Evolutionary conservation across 2,329 filamentous ascomycete genomes (phyloP).

Genomic region (Pyricularia sp.): DNA sequence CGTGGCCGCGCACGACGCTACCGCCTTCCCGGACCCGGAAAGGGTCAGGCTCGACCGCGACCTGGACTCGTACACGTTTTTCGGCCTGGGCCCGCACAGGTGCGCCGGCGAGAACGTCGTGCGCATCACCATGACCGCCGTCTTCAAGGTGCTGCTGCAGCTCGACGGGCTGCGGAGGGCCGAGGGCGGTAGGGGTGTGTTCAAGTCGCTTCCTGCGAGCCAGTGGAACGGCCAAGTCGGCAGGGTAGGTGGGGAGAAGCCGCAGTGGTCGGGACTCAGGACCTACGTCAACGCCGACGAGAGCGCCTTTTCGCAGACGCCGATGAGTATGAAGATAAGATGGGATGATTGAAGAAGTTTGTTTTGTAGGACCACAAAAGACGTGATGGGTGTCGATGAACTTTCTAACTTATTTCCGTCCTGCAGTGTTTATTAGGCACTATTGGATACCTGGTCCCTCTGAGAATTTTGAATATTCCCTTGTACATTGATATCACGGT

Average conservation of each 20-base stretch:
- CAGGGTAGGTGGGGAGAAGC: neutral
- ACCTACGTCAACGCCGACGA: constrained; percentile 16
- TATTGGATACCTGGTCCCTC: no score
- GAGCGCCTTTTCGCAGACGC: constrained; percentile 14
- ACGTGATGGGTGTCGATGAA: no score
- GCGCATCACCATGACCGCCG: constrained; percentile 12
- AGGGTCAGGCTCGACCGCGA: constrained; percentile 40
- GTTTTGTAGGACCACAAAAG: no score
- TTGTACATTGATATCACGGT: no score
- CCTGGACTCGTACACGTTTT: constrained; percentile 40
- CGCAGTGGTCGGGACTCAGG: constrained; percentile 13
- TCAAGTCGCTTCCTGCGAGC: constrained; percentile 14
- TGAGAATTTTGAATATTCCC: no score
- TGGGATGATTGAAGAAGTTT: constrained; percentile 11
- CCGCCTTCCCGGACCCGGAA: constrained; percentile 38
- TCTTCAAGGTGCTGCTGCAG: constrained; percentile 16
- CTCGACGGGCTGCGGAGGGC: constrained; percentile 15
- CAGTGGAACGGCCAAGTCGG: constrained; percentile 14
- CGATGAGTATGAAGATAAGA: constrained; percentile 14
- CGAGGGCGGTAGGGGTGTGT: constrained; percentile 13
- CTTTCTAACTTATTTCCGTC: no score
- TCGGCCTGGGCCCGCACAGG: constrained; percentile 40
- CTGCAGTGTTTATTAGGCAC: no score
- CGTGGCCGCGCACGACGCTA: constrained; percentile 35
- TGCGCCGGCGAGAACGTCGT: constrained; percentile 40